Base-by-base conservation (phyloP, 148 eudicot genomes). In the Chenopodium formosanum region DNA sequence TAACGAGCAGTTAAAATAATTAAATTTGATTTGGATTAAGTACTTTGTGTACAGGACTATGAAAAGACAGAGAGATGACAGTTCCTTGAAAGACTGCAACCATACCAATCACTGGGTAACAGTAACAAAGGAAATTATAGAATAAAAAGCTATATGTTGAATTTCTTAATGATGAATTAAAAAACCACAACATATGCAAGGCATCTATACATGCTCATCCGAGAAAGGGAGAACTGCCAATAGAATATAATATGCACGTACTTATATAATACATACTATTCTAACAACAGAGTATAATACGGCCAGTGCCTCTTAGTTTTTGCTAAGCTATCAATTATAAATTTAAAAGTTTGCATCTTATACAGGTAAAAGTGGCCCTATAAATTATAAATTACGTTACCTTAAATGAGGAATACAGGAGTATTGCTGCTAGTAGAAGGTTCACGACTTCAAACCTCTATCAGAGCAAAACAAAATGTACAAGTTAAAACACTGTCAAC, bases 401-500 rank as follows among this genome's bases (percentile, higher is more conserved):
- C 98, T 95, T 95, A 89, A 91, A 91, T 56, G 98, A 89, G 74
- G 98, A 91, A 86, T 89, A 93, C 78, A 95, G 86, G 73, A 95
- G 97, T 85, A 95, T 85, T 78, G 90, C 90, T 71, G 98, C 97
- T 88, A 95, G 90, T 60, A 92, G 86, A 82, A 93, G 86, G 83
- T 95, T 95, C 75, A 95, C 94, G 50, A 82, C 98, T 84, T 93
- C 97, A 82, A 92, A 95, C 80, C 91, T 95, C 98, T 95, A 88
- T 69, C 66, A 82, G 53, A 40, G 67, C 22, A 14, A 16, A 77
- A 77, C 65, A 50, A 48, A 67, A 46, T 37, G 53, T 29, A 32
- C 50, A 4, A 56, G 62, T 64, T 73, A 29, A 78, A 23, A 16
- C 17, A 29, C 17, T 31, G 58, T 69, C 56, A 53, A 27, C 52